phyloP scores from a whole-genome alignment of 768 basidiomycete genomes.

The Collybia nuda region DNA sequence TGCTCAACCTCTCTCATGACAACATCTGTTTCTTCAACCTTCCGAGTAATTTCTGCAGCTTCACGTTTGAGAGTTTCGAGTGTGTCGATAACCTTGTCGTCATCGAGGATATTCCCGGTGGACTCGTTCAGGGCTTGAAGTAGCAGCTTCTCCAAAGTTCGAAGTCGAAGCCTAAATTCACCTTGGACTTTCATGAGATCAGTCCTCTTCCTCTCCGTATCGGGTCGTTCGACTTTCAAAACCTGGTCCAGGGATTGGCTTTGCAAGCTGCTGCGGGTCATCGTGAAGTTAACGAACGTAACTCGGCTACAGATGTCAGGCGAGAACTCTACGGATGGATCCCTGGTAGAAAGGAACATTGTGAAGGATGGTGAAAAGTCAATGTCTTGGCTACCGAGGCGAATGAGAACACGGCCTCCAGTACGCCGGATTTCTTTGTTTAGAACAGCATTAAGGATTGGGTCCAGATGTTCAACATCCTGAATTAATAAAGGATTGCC shows the following conservation, averaged over 20 bases:
- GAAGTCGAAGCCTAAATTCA: constrained; percentile 90
- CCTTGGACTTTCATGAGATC: constrained; percentile 99
- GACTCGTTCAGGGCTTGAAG: constrained; percentile 97
- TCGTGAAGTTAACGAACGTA: constrained; percentile 95
- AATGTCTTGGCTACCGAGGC: constrained; percentile 96
- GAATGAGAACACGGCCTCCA: constrained; percentile 95
- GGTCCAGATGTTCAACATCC: constrained; percentile 97
- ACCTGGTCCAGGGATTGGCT: constrained; percentile 98
- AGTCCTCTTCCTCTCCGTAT: constrained; percentile 92
- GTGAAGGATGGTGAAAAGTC: constrained; percentile 99
- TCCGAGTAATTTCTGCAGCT: constrained; percentile 92
- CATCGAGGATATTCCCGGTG: constrained; percentile 94
- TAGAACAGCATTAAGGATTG: constrained; percentile 94
- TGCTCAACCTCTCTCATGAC: constrained; percentile 97
- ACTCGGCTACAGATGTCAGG: constrained; percentile 98
- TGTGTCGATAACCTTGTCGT: constrained; percentile 97
- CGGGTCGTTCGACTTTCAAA: constrained; percentile 94
- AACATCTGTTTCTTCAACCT: constrained; percentile 94
- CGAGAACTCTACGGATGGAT: constrained; percentile 96
- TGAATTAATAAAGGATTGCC: constrained; percentile 97
- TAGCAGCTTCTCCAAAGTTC: constrained; percentile 89
- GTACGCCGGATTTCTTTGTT: constrained; percentile 96
- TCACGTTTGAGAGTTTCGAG: constrained; percentile 94
- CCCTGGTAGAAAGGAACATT: constrained; percentile 97
- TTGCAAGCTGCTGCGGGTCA: constrained; percentile 98